These are phyloP conservation scores for Saccharomyces hybrid DNA, from an alignment of 1,139 yeast species.

Conservation along the genomic window DNA sequence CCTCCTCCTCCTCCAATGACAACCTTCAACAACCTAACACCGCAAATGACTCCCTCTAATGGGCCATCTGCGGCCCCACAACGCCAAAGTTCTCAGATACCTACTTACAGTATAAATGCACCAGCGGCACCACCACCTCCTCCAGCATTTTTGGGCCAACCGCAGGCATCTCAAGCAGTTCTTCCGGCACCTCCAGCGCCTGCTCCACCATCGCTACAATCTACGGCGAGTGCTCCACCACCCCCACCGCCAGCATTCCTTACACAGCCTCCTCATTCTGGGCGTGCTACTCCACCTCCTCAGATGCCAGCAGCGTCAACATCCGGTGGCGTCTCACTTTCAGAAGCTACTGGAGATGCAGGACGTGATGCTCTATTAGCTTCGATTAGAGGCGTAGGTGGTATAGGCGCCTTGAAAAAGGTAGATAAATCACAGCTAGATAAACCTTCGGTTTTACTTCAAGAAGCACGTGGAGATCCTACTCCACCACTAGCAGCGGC, in stretches of 20 bases:
- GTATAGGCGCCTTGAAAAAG: constrained; percentile 58
- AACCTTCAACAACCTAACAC: constrained; percentile 11
- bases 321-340: constrained; percentile 36
- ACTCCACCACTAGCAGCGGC: constrained; percentile 30
- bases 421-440: constrained; percentile 82
- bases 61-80: constrained; percentile 25
- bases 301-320: constrained; percentile 24
- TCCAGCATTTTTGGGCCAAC: constrained; percentile 1
- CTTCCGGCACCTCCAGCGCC: constrained; percentile 10
- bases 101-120: constrained; percentile 19
- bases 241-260: constrained; percentile 27
- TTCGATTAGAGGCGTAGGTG: constrained; percentile 78
- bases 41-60: constrained; percentile 12
- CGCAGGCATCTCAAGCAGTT: neutral
- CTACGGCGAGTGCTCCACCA: constrained; percentile 14
- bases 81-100: constrained; percentile 15
- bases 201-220: constrained; percentile 9
- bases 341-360: constrained; percentile 39
- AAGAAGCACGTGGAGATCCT: constrained; percentile 54
- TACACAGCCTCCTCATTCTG: constrained; percentile 10
- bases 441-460: constrained; percentile 61
- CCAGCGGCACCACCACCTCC: constrained; percentile 15
- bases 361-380: constrained; percentile 80
- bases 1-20: constrained; percentile 23
- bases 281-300: constrained; percentile 32